Base-by-base conservation (phyloP, 192 early-diverging fungal species). In the Phlyctochytrium planicorne region DNA sequence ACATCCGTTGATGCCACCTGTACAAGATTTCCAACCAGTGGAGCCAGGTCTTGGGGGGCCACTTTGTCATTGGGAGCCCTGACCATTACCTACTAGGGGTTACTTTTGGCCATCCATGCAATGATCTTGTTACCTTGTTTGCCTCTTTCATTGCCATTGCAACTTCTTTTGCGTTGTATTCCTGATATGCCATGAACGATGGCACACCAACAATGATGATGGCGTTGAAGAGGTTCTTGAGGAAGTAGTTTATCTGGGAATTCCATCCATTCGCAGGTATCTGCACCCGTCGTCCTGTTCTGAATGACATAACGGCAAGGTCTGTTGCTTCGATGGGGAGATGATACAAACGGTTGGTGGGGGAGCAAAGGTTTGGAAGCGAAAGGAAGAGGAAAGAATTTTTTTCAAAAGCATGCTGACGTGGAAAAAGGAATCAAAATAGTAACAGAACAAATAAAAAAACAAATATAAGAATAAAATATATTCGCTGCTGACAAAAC, bases 71-170 rank as follows among this genome's bases (percentile, higher is more conserved):
- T n/a, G n/a, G n/a, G n/a, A n/a, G n/a, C n/a, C n/a, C n/a, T n/a
- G n/a, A n/a, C n/a, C n/a, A n/a, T n/a, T n/a, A n/a, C n/a, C n/a
- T n/a, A n/a, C n/a, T n/a, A n/a, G n/a, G n/a, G n/a, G n/a, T n/a
- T n/a, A n/a, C n/a, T n/a, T n/a, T n/a, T n/a, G n/a, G n/a, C n/a
- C n/a, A n/a, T n/a, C n/a, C n/a, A n/a, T n/a, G n/a, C n/a, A n/a
- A n/a, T n/a, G n/a, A n/a, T n/a, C n/a, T n/a, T n/a, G 27, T 10
- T 2, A 60, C 31, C 31, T 67, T 23, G 0, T 25, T 23, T 32
- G 60, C 68, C 60, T 69, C 68, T n/a, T 17, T 34, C 53, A 70
- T 62, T 17, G 52, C 69, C n/a, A 31, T 27, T 16, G 25, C n/a
- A 3, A 62, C 59, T 27, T 55, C 63, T 3, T 27, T 29, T 14